phyloP scores from a whole-genome alignment of 768 basidiomycete species.

The Lentinula edodes region DNA sequence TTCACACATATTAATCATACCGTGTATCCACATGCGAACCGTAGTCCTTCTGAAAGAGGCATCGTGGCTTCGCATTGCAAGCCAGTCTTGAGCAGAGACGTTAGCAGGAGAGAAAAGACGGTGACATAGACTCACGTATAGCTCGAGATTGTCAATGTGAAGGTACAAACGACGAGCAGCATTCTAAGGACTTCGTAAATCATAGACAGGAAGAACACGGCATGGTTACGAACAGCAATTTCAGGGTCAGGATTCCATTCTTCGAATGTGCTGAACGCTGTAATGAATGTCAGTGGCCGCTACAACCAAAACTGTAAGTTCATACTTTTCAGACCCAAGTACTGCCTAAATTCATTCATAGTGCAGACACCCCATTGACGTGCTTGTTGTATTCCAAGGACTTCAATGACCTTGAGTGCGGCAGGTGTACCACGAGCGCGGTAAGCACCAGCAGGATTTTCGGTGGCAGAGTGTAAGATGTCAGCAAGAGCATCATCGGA shows the following conservation, averaged over 20 bases:
- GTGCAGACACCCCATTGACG: slow-evolving; percentile 71
- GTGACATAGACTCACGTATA: slow-evolving; percentile 45
- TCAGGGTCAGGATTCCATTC: slow-evolving; percentile 67
- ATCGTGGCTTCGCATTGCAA: slow-evolving; percentile 74
- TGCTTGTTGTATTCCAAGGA: slow-evolving; percentile 62
- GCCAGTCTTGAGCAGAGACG: slow-evolving; percentile 28
- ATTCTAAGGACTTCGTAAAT: slow-evolving; percentile 27
- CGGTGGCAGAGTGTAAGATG: slow-evolving; percentile 59
- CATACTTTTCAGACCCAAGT: slow-evolving; percentile 65
- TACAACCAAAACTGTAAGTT: neutral
- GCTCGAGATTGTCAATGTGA: slow-evolving; percentile 74
- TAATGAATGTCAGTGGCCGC: slow-evolving; percentile 9
- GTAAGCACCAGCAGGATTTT: slow-evolving; percentile 54
- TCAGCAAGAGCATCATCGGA: slow-evolving; percentile 56
- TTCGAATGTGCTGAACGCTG: slow-evolving; percentile 57
- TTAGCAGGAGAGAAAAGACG: neutral
- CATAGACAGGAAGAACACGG: neutral
- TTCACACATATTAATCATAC: neutral
- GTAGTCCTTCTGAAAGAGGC: slow-evolving; percentile 56
- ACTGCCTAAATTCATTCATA: slow-evolving; percentile 70
- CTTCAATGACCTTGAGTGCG: slow-evolving; percentile 60
- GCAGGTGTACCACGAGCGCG: slow-evolving; percentile 66
- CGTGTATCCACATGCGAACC: slow-evolving; percentile 78
- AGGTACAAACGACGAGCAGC: slow-evolving; percentile 63
- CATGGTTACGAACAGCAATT: slow-evolving; percentile 40